Percentiles rank a stretch among this genome's conserved stretches.
Evolutionary conservation across 345 rosid species (phyloP).

Genomic region (Eucalyptus camaldulensis): DNA sequence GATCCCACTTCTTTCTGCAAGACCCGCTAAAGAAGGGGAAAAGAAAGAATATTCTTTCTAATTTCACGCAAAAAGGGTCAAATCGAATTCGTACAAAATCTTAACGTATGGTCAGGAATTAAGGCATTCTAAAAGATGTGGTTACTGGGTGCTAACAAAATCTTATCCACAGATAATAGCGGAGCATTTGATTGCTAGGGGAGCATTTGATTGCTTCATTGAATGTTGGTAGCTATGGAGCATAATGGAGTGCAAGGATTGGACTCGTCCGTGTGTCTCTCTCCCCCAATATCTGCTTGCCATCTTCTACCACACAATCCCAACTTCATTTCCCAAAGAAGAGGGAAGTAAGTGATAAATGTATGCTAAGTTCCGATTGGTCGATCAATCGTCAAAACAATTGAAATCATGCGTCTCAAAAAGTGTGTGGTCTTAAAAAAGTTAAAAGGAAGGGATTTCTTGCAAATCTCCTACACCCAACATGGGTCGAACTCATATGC

Average conservation of each 20-base stretch:
- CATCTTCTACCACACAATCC: not conserved
- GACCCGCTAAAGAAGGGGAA: not conserved
- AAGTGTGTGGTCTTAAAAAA: not conserved
- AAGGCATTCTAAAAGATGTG: not conserved
- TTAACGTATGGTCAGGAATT: not conserved
- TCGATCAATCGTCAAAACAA: not conserved
- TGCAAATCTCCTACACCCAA: not conserved
- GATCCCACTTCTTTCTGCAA: not conserved
- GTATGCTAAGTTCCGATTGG: not conserved
- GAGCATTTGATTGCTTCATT: not conserved
- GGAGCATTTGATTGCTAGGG: not conserved
- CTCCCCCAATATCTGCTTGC: not conserved
- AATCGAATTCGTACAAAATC: not conserved
- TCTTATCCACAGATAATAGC: not conserved
- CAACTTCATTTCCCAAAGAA: not conserved
- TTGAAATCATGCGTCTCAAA: not conserved
- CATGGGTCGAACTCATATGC: not conserved
- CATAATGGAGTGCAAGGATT: not conserved
- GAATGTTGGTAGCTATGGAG: not conserved
- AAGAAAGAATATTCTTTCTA: not conserved
- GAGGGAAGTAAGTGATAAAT: not conserved
- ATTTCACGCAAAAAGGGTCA: not conserved
- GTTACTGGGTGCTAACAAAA: not conserved
- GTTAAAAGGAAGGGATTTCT: not conserved
- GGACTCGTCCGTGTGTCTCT: not conserved